Evolutionary conservation across 2,329 filamentous ascomycete genomes (phyloP), one percentile per base, ranked within the genome.

Genomic region (Alternaria rosae): DNA sequence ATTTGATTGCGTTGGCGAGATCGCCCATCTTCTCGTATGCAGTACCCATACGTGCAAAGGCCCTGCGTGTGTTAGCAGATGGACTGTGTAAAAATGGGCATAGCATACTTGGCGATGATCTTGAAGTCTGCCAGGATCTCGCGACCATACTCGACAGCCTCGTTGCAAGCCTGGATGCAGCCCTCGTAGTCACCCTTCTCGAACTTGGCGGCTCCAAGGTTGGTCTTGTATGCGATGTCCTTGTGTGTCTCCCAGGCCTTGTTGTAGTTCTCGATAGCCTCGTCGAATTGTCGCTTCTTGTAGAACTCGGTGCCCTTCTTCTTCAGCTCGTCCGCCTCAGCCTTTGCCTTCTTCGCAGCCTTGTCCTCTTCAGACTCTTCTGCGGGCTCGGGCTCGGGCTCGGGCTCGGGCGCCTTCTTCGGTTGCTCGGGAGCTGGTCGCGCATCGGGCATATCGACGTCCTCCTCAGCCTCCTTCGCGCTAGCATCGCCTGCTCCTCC

Each of bases 201-300:
- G 73, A 94, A 98, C 75, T 96, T 89, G 62, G 94, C 95, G 4
- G 95, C 95, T 62, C 93, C 93, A 30, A 97, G 87, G 82, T 99
- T 99, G 84, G 96, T 99, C 62, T 98, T 86, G 82, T 99, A 99
- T 15, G 94, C 95, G 75, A 99, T 97, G 75, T 99, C 95, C 85
- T 97, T 95, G 87, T 92, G 86, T 41, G 92, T 81, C 62, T 97
- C 94, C 95, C 95, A 99, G 0, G 95, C 95, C 80, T 97, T 96
- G 78, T 81, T 87, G 85, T 99, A 99, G 84, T 99, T 93, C 77
- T 90, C 88, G 74, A 99, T 97, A 53, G 95, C 95, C 76, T 91
- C 89, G 74, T 98, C 95, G 70, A 99, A 97, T 78, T 97, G 90
- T 71, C 93, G 91, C 88, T 98, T 98, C 90, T 99, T 99, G 87